Evolutionary conservation across 129 eudicot genomes (phyloP), one percentile per base, ranked within the genome.

Genomic region (Heracleum sosnowskyi): DNA sequence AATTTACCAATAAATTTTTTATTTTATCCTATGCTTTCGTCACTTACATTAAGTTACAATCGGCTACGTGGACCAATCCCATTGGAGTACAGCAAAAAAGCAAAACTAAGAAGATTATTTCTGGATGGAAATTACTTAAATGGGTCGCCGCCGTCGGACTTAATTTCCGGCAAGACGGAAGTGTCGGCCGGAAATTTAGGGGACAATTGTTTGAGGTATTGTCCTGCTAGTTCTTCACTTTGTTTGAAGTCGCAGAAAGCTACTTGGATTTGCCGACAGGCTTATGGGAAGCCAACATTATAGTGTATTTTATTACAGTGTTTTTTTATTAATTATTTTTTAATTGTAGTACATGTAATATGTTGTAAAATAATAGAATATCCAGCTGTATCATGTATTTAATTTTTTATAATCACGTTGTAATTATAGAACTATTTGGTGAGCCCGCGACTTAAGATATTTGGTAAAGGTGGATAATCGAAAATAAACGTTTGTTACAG

Each of bases 51-150:
- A 73, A 82, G 98, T 63, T 86, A 91, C 89, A 94, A 94, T 85
- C 78, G 85, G 15, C 79, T 94, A 55, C 91, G 92, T 34, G 98
- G 98, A 29, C 90, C 86, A 64, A 86, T 94, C 76, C 98, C 98
- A 42, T 78, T 75, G 92, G 86, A 87, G 82, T 91, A 78, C 78
- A 81, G 92, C 49, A 86, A 87, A 69, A 88, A 78, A 70, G 77
- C 75, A 57, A 74, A 85, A 29, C 69, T 94, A 24, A 83, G 73
- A 74, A 78, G 98, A 69, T 51, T 94, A 81, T 94, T 75, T 74
- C 96, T 94, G 18, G 98, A 94, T 35, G 98, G 98, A n/a, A 94
- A 94, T 81, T 94, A n/a, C 85, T 75, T 94, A 51, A 91, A 84
- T 51, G 96, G 97, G 80, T 83, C 82, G 79, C 91, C 98, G 81